A percentile compares a stretch with the other conserved stretches of the same genome.
These are phyloP conservation scores for Stemphylium beticola DNA, from an alignment of 2,329 filamentous ascomycete species.

Conservation along the genomic window DNA sequence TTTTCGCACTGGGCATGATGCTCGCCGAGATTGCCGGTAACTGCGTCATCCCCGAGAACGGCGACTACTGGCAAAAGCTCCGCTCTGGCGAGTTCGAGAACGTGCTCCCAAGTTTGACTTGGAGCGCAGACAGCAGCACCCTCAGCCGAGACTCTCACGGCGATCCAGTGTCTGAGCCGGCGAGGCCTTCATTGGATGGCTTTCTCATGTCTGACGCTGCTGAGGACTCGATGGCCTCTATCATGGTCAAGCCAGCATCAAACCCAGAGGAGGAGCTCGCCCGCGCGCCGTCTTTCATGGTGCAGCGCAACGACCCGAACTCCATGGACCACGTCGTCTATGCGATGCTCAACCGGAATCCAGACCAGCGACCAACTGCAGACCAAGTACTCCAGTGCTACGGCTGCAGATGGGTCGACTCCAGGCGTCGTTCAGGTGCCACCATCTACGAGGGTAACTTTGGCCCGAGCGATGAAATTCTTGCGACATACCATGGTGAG, in stretches of 20 bases:
- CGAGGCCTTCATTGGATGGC: conserved; percentile 29
- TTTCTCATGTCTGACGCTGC: conserved; percentile 43
- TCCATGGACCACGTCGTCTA: conserved; percentile 84
- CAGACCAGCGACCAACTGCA: conserved; percentile 73
- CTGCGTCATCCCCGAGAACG: conserved; percentile 91
- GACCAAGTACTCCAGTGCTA: conserved; percentile 74
- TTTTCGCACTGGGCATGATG: conserved; percentile 93
- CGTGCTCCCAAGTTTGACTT: conserved; percentile 80
- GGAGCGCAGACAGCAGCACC: conserved; percentile 69
- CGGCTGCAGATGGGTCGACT: conserved; percentile 80
- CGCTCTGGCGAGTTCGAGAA: conserved; percentile 88
- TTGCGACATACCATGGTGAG: conserved; percentile 55
- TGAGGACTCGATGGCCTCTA: conserved; percentile 49
- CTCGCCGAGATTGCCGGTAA: conserved; percentile 95
- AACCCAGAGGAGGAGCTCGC: conserved; percentile 61
- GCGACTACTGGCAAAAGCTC: conserved; percentile 86
- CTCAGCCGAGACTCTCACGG: conserved; percentile 73
- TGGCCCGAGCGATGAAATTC: conserved; percentile 75
- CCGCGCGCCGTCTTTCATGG: conserved; percentile 86
- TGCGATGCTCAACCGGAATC: conserved; percentile 85
- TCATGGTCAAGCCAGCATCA: conserved; percentile 35
- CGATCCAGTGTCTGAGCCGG: conserved; percentile 35
- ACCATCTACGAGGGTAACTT: conserved; percentile 96
- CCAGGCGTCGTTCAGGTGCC: conserved; percentile 81
- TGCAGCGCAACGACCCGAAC: conserved; percentile 71